Base-by-base conservation (phyloP, 257 asterid genomes). In the Petrea volubilis region DNA sequence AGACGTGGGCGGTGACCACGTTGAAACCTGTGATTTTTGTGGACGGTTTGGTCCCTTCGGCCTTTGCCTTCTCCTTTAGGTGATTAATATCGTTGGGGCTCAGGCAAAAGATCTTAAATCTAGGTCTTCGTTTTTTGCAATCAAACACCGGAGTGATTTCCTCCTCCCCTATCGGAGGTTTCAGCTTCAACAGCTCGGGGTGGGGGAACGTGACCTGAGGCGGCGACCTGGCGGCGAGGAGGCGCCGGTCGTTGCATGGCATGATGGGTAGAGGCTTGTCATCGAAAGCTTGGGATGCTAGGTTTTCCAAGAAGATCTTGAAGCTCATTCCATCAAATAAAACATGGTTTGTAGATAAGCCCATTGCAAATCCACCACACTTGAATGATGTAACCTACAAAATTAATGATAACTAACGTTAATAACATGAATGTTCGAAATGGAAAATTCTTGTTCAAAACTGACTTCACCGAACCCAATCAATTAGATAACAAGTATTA, bases 161-260 rank as follows among this genome's bases (percentile, higher is more conserved):
- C 23, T 86, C 91, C 47, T 72, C 82, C 4, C 90, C 96, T 0
- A 63, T 70, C 0, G 92, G 91, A 18, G 76, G 81, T 58, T 92
- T 80, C 40, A 87, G 86, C 59, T 90, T 83, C 64, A 90, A 85
- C 18, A 90, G 53, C 77, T 93, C 98, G 1, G 81, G 92, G 76
- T 93, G 98, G 60, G 95, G 95, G 82, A 90, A 93, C 0, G 89
- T 78, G 81, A 93, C 95, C 10, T 58, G 84, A 24, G 98, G 98
- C 15, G 98, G 98, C 0, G 86, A 77, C 14, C 98, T 75, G 15
- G 98, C 93, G 31, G 93, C 92, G 31, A 93, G 85, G 73, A 88
- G 83, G 44, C 6, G 83, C 47, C 98, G 98, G 13, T 90, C 87
- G 56, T 82, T 74, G 90, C 74, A 75, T 9, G 96, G 96, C 17